Conservation (phyloP, 2,329 filamentous ascomycete species). For the Zymoseptoria ardabiliae region DNA sequence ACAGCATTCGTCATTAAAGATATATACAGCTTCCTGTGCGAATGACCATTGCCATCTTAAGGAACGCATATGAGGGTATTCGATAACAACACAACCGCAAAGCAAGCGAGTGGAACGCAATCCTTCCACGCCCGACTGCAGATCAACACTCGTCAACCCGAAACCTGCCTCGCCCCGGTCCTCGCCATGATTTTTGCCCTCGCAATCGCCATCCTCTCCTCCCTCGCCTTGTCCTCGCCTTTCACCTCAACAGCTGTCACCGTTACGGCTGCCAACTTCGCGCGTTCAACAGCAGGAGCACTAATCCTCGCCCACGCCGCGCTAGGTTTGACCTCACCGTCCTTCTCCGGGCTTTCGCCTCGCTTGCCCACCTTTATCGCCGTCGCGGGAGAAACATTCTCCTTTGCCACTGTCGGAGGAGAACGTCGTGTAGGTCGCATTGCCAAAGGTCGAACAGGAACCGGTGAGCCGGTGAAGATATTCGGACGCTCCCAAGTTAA, state of each 20-base stretch:
- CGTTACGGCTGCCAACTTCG: neutral
- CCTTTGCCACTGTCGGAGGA: neutral
- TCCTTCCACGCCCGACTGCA: neutral
- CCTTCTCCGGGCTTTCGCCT: too few relatives aligned
- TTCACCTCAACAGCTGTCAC: neutral
- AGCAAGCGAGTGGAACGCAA: neutral
- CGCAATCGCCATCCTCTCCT: neutral
- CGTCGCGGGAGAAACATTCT: neutral
- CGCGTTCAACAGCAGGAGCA: neutral
- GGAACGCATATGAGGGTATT: neutral
- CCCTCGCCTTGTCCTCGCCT: neutral
- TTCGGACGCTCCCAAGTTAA: slow-evolving; percentile 5
- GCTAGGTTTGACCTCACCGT: neutral
- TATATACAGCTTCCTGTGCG: neutral
- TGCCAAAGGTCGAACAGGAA: slow-evolving; percentile 5
- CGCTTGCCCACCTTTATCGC: neutral
- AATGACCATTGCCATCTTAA: neutral
- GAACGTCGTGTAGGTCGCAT: neutral
- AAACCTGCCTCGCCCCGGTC: neutral
- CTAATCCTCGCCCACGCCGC: neutral
- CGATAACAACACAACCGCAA: neutral
- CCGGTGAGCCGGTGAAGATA: slow-evolving; percentile 2
- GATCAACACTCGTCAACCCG: neutral
- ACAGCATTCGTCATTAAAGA: neutral
- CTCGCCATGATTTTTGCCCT: neutral